Conservation (phyloP, 78 protist species). For the Emiliania huxleyi region DNA sequence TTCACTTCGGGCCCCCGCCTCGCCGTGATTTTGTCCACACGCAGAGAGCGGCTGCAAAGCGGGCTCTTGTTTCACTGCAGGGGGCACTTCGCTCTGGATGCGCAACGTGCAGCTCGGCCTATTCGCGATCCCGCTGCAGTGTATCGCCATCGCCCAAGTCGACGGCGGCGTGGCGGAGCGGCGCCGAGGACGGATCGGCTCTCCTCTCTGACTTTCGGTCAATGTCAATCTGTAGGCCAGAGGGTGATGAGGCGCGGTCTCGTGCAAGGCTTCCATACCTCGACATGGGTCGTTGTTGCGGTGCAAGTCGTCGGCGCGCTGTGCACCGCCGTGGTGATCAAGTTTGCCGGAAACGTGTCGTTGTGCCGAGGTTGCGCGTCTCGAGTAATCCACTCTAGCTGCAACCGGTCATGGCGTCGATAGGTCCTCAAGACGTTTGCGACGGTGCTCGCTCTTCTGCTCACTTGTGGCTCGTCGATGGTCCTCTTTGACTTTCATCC, state of each 20-base stretch:
- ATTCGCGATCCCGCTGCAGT: not conserved
- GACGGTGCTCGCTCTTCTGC: not conserved
- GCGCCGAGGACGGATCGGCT: too few relatives aligned
- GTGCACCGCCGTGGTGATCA: constrained; percentile 36
- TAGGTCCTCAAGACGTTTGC: constrained; percentile 42
- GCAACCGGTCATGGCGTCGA: too few relatives aligned
- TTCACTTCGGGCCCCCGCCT: constrained; percentile 1
- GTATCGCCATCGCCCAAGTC: not conserved
- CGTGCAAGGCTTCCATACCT: not conserved
- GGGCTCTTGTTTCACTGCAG: too few relatives aligned
- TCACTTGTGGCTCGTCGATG: not conserved
- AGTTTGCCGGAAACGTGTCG: constrained; percentile 32
- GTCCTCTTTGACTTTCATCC: not conserved
- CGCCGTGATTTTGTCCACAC: not conserved
- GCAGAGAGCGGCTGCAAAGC: too few relatives aligned
- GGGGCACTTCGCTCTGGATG: not conserved
- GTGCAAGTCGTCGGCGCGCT: not conserved
- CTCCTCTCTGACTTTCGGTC: too few relatives aligned
- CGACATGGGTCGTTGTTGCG: not conserved
- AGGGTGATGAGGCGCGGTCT: too few relatives aligned
- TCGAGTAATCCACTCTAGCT: too few relatives aligned
- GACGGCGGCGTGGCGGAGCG: not conserved
- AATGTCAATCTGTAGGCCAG: too few relatives aligned
- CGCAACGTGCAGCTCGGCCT: constrained; percentile 39
- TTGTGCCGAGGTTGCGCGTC: too few relatives aligned